Conservation (phyloP, 129 eudicot genomes). For the Lactuca sativa region DNA sequence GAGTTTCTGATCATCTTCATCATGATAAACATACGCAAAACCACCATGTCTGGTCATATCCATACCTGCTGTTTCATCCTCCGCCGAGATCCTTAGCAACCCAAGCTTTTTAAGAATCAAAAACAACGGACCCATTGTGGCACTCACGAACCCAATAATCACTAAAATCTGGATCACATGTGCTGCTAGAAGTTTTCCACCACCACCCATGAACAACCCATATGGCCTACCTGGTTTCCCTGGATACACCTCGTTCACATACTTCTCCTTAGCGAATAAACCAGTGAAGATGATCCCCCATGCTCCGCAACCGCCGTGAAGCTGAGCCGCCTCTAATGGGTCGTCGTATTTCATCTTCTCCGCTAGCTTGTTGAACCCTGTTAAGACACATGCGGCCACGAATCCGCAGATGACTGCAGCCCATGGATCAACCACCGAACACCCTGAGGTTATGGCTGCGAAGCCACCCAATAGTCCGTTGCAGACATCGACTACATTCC, state of each 20-base stretch:
- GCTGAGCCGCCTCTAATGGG: conserved; percentile 65
- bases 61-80: conserved; percentile 65
- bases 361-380: conserved; percentile 49
- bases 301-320: conserved; percentile 66
- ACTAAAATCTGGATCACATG: conserved; percentile 50
- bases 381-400: conserved; percentile 52
- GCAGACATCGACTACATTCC: conserved; percentile 61
- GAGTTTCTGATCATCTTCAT: conserved; percentile 36
- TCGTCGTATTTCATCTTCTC: conserved; percentile 52
- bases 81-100: conserved; percentile 48
- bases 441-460: conserved; percentile 57
- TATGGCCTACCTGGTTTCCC: conserved; percentile 45
- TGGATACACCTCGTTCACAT: conserved; percentile 48
- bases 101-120: conserved; percentile 31
- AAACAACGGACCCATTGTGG: conserved; percentile 55
- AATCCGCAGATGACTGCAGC: conserved; percentile 67
- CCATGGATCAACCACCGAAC: conserved; percentile 73
- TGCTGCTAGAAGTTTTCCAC: conserved; percentile 45
- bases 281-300: conserved; percentile 72
- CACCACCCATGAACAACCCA: conserved; percentile 63
- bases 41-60: conserved; percentile 71
- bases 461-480: conserved; percentile 62
- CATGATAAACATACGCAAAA: conserved; percentile 56
- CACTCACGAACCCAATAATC: conserved; percentile 53
- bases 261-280: conserved; percentile 46